phyloP scores from a whole-genome alignment of 164 flowering plant species.

The Dillenia suffruticosa region DNA sequence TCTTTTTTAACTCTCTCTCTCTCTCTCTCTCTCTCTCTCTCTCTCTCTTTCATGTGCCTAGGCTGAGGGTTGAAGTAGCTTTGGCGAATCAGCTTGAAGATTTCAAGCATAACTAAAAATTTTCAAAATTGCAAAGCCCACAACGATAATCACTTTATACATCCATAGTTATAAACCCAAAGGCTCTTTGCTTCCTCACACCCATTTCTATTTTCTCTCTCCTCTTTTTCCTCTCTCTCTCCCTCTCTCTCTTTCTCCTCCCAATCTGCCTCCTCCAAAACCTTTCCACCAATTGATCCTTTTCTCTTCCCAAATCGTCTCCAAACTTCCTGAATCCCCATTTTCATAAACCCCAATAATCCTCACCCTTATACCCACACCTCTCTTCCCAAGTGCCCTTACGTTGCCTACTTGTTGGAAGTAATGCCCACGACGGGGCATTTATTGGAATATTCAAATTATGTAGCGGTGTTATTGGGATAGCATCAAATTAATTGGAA shows the following conservation, averaged over 20 bases:
- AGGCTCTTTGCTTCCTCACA: conserved; percentile 24
- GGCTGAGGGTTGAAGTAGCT: no score
- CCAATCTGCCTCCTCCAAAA: conserved; percentile 15
- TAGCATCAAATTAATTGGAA: no score
- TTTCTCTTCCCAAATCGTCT: conserved; percentile 6
- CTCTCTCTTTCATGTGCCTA: no score
- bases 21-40: no score
- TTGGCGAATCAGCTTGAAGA: no score
- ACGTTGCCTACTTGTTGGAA: conserved; percentile 87
- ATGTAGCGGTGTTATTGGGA: no score
- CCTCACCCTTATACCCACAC: conserved; percentile 6
- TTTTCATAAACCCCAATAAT: conserved; percentile 1
- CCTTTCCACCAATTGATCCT: conserved; percentile 12
- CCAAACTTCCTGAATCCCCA: conserved; percentile 5
- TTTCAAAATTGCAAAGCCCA: conserved; percentile 3
- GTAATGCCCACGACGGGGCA: no score
- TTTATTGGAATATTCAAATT: no score
- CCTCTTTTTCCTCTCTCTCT: conserved; percentile 33
- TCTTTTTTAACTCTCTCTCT: no score
- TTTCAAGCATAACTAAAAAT: no score
- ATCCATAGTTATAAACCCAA: conserved; percentile 9
- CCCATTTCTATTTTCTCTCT: conserved; percentile 28
- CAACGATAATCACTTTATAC: conserved; percentile 1
- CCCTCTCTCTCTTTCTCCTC: no score
- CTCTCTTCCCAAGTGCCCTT: conserved; percentile 43